Conservation (phyloP, 257 asterid species). For the Haberlea rhodopensis region DNA sequence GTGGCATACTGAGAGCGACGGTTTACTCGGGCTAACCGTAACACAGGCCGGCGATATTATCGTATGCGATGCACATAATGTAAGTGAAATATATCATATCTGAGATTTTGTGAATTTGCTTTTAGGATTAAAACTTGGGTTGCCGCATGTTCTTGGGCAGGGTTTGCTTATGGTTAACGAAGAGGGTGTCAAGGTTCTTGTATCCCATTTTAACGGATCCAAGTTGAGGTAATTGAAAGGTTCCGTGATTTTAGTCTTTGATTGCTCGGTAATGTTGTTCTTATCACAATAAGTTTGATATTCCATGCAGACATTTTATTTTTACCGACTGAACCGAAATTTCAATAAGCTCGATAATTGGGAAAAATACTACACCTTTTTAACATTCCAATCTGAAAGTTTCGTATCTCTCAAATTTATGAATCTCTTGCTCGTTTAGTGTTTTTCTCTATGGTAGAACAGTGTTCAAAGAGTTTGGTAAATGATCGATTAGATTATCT, state of each 20-base stretch:
- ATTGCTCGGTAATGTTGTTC: not conserved
- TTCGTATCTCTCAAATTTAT: no score
- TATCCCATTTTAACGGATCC: slow-evolving; percentile 52
- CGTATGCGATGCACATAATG: slow-evolving; percentile 53
- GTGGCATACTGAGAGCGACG: slow-evolving; percentile 32
- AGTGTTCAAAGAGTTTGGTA: no score
- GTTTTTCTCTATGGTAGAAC: no score
- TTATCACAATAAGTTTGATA: not conserved
- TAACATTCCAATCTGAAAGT: no score
- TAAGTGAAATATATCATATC: slow-evolving; percentile 3
- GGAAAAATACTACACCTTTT: no score
- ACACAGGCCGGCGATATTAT: slow-evolving; percentile 49
- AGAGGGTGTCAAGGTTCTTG: slow-evolving; percentile 50
- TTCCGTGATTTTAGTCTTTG: not conserved
- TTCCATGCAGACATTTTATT: no score
- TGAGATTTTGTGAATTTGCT: not conserved
- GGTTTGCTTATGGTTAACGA: slow-evolving; percentile 60
- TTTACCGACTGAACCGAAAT: no score
- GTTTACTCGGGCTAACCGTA: slow-evolving; percentile 42
- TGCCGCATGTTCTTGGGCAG: slow-evolving; percentile 30
- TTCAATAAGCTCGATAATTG: no score
- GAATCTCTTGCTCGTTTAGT: no score
- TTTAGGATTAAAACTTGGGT: not conserved
- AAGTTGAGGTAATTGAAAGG: slow-evolving; percentile 37
- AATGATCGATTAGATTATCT: no score